These are phyloP conservation scores for Dryas integrifolia DNA, from an alignment of 331 rosid genomes.

Conservation along the genomic window DNA sequence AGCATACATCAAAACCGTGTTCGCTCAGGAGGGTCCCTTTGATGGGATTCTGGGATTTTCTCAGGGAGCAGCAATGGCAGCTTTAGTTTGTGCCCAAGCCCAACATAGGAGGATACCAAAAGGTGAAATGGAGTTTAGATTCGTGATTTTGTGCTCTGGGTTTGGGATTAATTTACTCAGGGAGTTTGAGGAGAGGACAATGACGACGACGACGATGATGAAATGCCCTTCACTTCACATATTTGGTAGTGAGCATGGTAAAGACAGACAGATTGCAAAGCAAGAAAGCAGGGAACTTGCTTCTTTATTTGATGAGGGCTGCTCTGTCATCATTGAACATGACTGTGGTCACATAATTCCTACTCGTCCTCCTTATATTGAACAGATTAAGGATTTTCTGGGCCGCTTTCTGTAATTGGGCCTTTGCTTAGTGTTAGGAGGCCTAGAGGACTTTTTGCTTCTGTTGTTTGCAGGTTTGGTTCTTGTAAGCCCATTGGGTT, in stretches of 20 bases:
- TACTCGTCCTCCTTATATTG: constrained; percentile 69
- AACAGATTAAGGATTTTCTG: constrained; percentile 64
- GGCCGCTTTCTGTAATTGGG: constrained; percentile 40
- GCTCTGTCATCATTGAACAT: constrained; percentile 62
- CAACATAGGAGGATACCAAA: constrained; percentile 25
- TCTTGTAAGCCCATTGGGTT: no score
- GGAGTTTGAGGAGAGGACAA: constrained; percentile 27
- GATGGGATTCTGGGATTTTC: constrained; percentile 89
- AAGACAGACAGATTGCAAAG: constrained; percentile 79
- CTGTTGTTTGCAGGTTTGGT: no score
- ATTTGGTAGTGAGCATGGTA: constrained; percentile 69
- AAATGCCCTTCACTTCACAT: constrained; percentile 82
- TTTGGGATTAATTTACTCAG: constrained; percentile 37
- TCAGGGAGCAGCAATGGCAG: constrained; percentile 87
- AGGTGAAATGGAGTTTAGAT: constrained; percentile 50
- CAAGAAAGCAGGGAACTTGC: constrained; percentile 69
- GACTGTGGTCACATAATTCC: constrained; percentile 85
- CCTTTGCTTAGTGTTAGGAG: no score
- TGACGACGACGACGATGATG: constrained; percentile 11
- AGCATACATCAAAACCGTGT: constrained; percentile 48
- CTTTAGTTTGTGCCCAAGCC: constrained; percentile 50
- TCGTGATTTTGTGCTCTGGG: constrained; percentile 79
- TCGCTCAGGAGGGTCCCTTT: constrained; percentile 65
- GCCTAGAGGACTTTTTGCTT: no score
- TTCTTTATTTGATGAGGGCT: constrained; percentile 55